Evolutionary conservation across 2,329 filamentous ascomycete species (phyloP), one percentile per base, ranked within the genome.

Genomic region (Drechslerella stenobrocha): DNA sequence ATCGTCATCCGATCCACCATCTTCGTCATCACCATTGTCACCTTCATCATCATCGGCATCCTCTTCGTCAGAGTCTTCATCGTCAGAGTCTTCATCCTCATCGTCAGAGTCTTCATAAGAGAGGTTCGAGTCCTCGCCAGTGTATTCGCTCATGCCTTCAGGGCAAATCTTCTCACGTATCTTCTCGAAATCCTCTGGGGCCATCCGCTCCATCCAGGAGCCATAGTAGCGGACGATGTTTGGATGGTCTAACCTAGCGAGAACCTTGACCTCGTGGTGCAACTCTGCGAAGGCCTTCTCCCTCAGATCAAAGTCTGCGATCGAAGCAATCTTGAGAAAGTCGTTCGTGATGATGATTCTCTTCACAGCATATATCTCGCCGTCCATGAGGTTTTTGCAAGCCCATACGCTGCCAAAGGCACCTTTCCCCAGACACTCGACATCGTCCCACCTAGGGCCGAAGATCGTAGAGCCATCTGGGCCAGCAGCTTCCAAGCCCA

Each of bases 201-300:
- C 53, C 34, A 59, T 69, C 28, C 52, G 65, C 45, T 87, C 85
- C 11, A 86, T 78, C 85, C 85, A 88, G 11, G 82, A 82, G 52
- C 81, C 80, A 72, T 83, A 83, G 71, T 88, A 88, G 22, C 84
- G 80, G 32, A 87, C 85, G 57, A 88, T 81, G 72, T 87, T 86
- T 3, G 79, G 79, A 74, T 88, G 85, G 45, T 87, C 82, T 13
- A 87, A 77, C 23, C 79, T 78, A 46, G 85, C 84, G 44, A 87
- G 77, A 0, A 83, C 84, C 47, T 83, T 79, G 6, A 87, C 80
- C 74, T 87, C 84, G 58, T 80, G 79, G 24, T 66, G 61, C 9
- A 66, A 23, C 15, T 58, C 61, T 7, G 61, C 53, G 55, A 86
- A 77, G 28, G 86, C 63, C 9, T 78, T 50, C 76, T 78, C 71